phyloP scores from a whole-genome alignment of 2,329 filamentous ascomycete species.

The Myriangium duriaei region DNA sequence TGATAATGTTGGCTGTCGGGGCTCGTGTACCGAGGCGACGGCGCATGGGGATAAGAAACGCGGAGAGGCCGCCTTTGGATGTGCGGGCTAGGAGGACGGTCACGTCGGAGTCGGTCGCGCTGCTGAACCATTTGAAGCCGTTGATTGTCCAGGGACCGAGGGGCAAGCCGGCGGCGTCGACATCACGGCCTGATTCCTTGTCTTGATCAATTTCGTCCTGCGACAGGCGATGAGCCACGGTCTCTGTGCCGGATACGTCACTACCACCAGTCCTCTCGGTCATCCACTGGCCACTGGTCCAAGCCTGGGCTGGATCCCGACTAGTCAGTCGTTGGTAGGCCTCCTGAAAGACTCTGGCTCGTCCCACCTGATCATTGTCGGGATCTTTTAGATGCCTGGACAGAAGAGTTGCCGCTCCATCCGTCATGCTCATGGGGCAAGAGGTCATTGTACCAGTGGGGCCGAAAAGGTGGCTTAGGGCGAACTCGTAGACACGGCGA shows the following conservation, averaged over 20 bases:
- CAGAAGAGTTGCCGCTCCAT: conserved; percentile 43
- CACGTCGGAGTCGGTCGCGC: conserved; percentile 53
- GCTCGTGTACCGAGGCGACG: conserved; percentile 19
- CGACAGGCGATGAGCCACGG: conserved; percentile 9
- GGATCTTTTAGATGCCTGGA: conserved; percentile 8
- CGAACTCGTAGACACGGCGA: conserved; percentile 47
- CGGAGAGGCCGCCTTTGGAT: conserved; percentile 36
- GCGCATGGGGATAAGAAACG: conserved; percentile 54
- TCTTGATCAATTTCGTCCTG: conserved; percentile 24
- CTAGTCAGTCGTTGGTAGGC: conserved; percentile 36
- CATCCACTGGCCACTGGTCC: conserved; percentile 72
- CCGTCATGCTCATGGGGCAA: conserved; percentile 56
- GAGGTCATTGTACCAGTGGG: conserved; percentile 48
- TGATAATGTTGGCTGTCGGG: neutral
- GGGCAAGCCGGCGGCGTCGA: conserved; percentile 12
- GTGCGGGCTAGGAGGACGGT: conserved; percentile 52
- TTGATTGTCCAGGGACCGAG: conserved; percentile 29
- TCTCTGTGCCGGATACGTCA: conserved; percentile 54
- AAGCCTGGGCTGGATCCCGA: conserved; percentile 39
- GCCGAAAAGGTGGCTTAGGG: conserved; percentile 46
- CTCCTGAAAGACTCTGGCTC: neutral
- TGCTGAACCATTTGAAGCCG: conserved; percentile 63
- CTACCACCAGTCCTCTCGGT: conserved; percentile 58
- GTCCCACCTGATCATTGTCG: neutral
- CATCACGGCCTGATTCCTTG: neutral